Evolutionary conservation across 805 yeast species (phyloP), one percentile per base, ranked within the genome.

Genomic region (Candida broadrunensis): DNA sequence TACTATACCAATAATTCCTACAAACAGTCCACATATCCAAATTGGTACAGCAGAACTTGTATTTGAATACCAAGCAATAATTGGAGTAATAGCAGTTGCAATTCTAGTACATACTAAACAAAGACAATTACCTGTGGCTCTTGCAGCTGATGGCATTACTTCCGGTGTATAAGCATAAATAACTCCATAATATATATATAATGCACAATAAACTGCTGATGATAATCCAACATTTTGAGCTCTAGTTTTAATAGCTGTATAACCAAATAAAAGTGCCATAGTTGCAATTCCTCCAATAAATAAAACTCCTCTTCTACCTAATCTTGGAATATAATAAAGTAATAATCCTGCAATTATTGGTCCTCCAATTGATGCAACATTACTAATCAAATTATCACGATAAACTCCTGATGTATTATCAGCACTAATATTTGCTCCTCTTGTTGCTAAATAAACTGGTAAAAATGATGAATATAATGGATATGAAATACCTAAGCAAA

Each of bases 241-340:
- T 38, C 75, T 63, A 0, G 81, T 73, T 55, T 73, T 70, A 12
- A 78, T 80, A 1, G 79, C 72, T 14, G 86, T 81, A 52, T 78
- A 80, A 33, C 80, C 82, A 55, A 80, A 79, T 38, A 81, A 54
- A 38, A 81, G 69, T 2, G 77, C 77, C 74, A 80, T 80, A 0
- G 80, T 65, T 20, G 73, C 48, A 2, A 80, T 15, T 3, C 80
- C 75, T 25, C 84, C 81, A 40, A 75, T 60, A 3, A 63, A 60
- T 73, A 80, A 65, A 0, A 81, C 71, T n/a, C 84, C 84, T 51
- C 77, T 68, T 55, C 84, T 65, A 7, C 84, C 83, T 18, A 80
- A 55, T 21, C 37, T 38, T 1, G 57, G 61, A 11, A 53, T 33
- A n/a, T 39, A 39, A 17, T 43, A 43, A 11, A 46, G n/a, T 16